Evolutionary conservation across 768 basidiomycete species (phyloP), one percentile per base, ranked within the genome.

Genomic region (Pleurotus platypus): DNA sequence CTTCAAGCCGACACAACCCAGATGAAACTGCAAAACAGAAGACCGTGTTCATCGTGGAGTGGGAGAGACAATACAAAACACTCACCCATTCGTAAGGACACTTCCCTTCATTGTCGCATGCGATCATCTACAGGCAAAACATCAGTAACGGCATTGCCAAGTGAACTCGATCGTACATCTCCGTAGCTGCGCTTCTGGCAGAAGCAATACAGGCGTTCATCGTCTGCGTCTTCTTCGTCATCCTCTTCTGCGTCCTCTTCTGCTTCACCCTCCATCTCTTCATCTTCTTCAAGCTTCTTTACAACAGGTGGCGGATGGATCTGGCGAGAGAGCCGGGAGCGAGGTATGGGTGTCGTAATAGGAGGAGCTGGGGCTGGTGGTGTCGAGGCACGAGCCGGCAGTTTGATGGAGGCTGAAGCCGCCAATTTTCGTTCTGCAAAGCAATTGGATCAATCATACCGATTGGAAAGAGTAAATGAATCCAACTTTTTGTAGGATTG

Each of bases 11-110:
- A 85, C 82, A 63, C 84, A 86, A 30, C 73, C 70, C 27, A 86
- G 70, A 64, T 86, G 84, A 71, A 85, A 86, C 84, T 85, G 60
- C 22, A 9, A 13, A 42, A 54, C 42, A 22, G 8, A 50, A 42
- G 39, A 22, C 42, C 20, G 42, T 3, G 42, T 45, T 45, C 42
- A 45, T 35, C 30, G 30, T 35, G 11, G 30, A 35, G 30, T 35
- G 30, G 11, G 9, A 35, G 30, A 35, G 9, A 35, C 30, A 11
- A 9, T n/a, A 13, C 20, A 13, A 45, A 16, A 45, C 20, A 54
- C 78, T 62, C 53, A 81, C 80, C 81, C 81, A 82, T 78, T 82
- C 77, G 62, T 74, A 77, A 13, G 70, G 72, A 69, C 81, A 82
- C 27, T 64, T 54, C 13, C 51, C 62, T 51, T 75, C 70, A 63